A percentile compares a stretch with the other conserved stretches of the same genome.
Conservation (phyloP, 2,329 filamentous ascomycete genomes). For the Hypomyces perniciosus region DNA sequence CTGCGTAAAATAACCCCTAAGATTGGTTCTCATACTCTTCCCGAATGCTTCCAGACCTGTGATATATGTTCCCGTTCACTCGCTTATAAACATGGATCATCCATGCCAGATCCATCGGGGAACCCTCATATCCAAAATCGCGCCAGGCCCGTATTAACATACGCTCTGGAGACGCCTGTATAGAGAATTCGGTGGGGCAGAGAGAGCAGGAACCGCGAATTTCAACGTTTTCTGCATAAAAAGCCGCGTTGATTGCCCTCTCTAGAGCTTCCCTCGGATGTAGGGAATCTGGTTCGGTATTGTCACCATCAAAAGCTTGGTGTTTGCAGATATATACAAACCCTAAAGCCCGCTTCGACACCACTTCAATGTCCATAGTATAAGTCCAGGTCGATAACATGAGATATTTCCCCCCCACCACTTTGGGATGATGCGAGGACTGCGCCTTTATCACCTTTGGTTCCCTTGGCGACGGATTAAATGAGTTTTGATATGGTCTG, state of each 20-base stretch:
- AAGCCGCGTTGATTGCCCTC: neutral
- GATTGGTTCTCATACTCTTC: neutral
- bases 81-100: neutral
- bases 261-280: neutral
- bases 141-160: conserved; percentile 7
- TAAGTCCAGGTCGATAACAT: conserved; percentile 3
- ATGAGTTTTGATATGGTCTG: neutral
- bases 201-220: neutral
- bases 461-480: neutral
- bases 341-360: neutral
- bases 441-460: neutral
- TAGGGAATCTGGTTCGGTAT: neutral
- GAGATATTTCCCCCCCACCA: conserved; percentile 14
- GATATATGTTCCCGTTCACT: neutral
- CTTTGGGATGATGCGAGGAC: conserved; percentile 3
- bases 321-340: neutral
- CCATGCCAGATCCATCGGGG: conserved; percentile 1
- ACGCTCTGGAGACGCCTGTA: neutral
- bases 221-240: neutral
- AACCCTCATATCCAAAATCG: conserved; percentile 14
- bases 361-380: neutral
- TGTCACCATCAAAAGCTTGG: neutral
- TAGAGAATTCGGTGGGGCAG: conserved; percentile 11
- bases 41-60: neutral
- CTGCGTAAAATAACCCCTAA: too few relatives aligned